Conservation (phyloP, 352 stramenopile species). For the Phytopythium boreale region DNA sequence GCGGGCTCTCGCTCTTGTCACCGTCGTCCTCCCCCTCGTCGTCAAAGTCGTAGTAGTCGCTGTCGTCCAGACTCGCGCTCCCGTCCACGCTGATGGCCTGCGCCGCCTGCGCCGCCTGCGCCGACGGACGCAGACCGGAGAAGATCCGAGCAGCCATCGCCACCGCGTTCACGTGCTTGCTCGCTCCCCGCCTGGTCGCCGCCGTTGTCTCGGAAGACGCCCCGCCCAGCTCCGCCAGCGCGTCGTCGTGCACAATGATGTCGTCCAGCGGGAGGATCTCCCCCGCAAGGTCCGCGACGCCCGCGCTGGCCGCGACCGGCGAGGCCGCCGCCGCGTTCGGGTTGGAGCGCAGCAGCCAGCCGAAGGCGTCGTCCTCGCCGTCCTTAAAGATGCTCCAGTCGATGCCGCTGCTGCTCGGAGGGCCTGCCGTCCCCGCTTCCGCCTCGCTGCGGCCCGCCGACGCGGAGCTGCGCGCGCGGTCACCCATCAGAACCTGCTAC, state of each 20-base stretch:
- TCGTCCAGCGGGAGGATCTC: slow-evolving; percentile 40
- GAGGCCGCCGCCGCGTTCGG: neutral
- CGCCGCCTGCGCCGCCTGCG: neutral
- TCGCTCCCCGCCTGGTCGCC: neutral
- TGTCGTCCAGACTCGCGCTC: slow-evolving; percentile 16
- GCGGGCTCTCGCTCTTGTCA: neutral
- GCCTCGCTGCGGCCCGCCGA: neutral
- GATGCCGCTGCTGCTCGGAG: slow-evolving; percentile 38
- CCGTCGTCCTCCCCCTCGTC: slow-evolving; percentile 15
- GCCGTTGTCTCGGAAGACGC: neutral
- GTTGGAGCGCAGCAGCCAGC: slow-evolving; percentile 54
- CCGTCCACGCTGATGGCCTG: slow-evolving; percentile 6
- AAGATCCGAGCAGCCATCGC: slow-evolving; percentile 22
- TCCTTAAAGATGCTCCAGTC: slow-evolving; percentile 76
- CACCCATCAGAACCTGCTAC: neutral
- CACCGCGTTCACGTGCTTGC: slow-evolving; percentile 5
- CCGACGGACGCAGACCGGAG: slow-evolving; percentile 13
- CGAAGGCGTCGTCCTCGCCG: slow-evolving; percentile 55
- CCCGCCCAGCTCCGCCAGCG: slow-evolving; percentile 1
- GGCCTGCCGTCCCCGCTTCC: neutral
- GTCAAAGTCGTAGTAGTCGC: slow-evolving; percentile 19
- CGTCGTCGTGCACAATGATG: slow-evolving; percentile 23
- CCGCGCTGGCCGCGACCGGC: neutral
- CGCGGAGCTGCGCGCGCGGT: neutral
- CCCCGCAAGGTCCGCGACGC: slow-evolving; percentile 7